Evolutionary conservation across 2,329 filamentous ascomycete species (phyloP).

Genomic region (Leptographium flavum): DNA sequence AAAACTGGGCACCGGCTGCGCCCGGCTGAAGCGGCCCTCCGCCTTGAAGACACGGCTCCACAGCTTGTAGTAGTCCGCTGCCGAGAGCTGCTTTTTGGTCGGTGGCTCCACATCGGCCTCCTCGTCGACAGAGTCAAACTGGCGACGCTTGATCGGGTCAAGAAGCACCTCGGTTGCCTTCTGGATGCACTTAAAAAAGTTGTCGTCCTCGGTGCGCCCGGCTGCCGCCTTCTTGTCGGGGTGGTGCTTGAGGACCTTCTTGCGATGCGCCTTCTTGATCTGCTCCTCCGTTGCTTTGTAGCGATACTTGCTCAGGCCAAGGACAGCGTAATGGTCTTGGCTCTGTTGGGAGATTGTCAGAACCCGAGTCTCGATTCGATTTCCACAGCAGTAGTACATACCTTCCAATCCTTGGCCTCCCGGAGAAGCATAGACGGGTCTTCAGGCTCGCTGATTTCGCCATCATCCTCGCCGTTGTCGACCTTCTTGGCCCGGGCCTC

Average conservation of each 20-base stretch:
- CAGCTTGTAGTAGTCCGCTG: conserved; percentile 88
- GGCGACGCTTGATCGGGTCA: conserved; percentile 81
- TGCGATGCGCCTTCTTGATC: conserved; percentile 97
- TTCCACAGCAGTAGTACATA: conserved; percentile 26
- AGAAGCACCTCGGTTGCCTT: conserved; percentile 89
- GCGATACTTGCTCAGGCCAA: conserved; percentile 85
- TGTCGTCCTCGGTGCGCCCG: conserved; percentile 79
- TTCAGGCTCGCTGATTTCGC: conserved; percentile 86
- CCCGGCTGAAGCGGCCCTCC: conserved; percentile 85
- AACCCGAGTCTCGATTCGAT: not conserved
- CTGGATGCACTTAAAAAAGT: conserved; percentile 99
- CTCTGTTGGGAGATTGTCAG: conserved; percentile 32
- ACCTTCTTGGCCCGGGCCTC: conserved; percentile 91
- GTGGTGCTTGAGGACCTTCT: conserved; percentile 98
- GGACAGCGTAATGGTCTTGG: conserved; percentile 96
- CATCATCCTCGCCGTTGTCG: conserved; percentile 73
- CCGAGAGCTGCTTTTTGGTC: conserved; percentile 64
- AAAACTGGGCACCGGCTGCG: conserved; percentile 73
- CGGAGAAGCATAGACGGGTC: conserved; percentile 83
- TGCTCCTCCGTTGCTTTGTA: conserved; percentile 90
- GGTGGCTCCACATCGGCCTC: conserved; percentile 85
- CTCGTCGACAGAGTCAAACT: conserved; percentile 95
- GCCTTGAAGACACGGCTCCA: conserved; percentile 85
- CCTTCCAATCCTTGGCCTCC: conserved; percentile 99
- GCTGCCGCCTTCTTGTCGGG: conserved; percentile 96